Evolutionary conservation across 192 early-diverging fungal species (phyloP), one percentile per base, ranked within the genome.

Genomic region (Paraglomus brasilianum): DNA sequence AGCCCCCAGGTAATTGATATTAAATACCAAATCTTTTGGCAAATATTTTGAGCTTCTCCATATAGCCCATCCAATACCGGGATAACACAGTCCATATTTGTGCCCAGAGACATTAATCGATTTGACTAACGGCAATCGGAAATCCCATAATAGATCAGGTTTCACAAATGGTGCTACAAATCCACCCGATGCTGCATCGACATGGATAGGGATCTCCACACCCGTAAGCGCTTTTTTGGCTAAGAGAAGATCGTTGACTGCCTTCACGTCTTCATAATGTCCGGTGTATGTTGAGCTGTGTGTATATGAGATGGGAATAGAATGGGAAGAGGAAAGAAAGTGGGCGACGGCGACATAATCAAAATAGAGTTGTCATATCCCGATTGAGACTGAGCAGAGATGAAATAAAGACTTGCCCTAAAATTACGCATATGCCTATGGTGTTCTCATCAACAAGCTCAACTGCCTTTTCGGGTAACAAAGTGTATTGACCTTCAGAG

Each of bases 71-170:
- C 92, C 92, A 52, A 94, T 79, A 49, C 92, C 92, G 5, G 91
- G 84, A 71, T 92, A 92, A 9, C 85, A 82, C 41, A 94, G 81
- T n/a, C 92, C 92, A 79, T 83, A 94, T 74, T 94, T 94, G 86
- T 93, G 91, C 49, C 92, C 91, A 48, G 88, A 89, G 19, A 85
- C 85, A 73, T 92, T 93, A 77, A 94, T 94, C 17, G 88, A 90
- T 7, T 80, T 83, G 11, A 94, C 93, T 13, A 82, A 87, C 3
- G 74, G 71, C 13, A 92, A 78, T 15, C 36, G 69, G 53, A 74
- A 69, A 47, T 83, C 80, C 92, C 92, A 94, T 56, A 80, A 77
- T 41, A 93, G 79, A 9, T 89, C 81, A 19, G 91, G 92, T 47
- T 79, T 80, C 7, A 86, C 82, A 82, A 94, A 94, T 4, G 93